A percentile compares a stretch with the other conserved stretches of the same genome.
These are phyloP conservation scores for Saturnispora saitoi DNA, from an alignment of 805 yeast species.

Conservation along the genomic window DNA sequence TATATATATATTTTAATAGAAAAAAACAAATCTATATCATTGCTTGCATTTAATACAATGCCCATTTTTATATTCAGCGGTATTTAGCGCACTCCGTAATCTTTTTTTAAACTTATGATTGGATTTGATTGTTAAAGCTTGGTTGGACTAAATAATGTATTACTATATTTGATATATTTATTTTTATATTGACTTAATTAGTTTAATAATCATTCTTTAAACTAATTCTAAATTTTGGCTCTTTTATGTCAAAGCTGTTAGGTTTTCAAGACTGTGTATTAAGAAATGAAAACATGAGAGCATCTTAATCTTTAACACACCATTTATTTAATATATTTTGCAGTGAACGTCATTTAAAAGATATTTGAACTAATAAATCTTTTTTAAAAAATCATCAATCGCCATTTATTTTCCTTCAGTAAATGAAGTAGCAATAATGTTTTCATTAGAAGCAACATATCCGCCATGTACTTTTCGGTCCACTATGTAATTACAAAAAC, in stretches of 20 bases:
- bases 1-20: too few species aligned
- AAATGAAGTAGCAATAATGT: constrained; percentile 4
- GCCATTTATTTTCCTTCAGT: constrained; percentile 7
- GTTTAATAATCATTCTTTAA: background rate
- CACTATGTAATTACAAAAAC: background rate
- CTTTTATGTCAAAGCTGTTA: constrained; percentile 5
- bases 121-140: background rate
- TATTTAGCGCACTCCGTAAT: background rate
- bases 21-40: too few species aligned
- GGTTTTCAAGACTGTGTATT: constrained; percentile 1
- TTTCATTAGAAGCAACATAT: constrained; percentile 1
- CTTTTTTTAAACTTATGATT: background rate
- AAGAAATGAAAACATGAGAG: background rate
- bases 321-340: background rate
- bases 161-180: background rate
- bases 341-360: background rate
- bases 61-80: too few species aligned
- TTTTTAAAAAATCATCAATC: background rate
- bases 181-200: background rate
- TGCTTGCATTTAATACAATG: too few species aligned
- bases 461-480: constrained; percentile 6
- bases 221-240: constrained; percentile 3
- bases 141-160: background rate
- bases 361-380: background rate
- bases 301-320: background rate